Evolutionary conservation across 208 protist species (phyloP).

Genomic region (Spongospora subterranea): DNA sequence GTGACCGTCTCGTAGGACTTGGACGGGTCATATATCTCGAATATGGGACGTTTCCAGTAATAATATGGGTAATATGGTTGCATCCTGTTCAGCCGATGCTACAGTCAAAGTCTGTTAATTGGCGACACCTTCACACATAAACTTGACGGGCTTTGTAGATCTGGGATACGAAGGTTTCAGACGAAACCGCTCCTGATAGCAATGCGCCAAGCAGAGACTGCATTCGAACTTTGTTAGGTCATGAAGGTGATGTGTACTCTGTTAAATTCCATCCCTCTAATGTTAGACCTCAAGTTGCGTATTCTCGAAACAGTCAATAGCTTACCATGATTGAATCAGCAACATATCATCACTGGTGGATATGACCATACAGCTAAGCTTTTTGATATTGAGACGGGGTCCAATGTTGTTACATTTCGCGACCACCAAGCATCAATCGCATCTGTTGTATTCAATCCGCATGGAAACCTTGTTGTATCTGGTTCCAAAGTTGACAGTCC

Average conservation of each 20-base stretch:
- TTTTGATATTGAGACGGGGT: constrained; percentile 72
- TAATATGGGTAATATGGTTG: neutral
- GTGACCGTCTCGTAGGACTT: neutral
- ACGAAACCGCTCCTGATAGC: neutral
- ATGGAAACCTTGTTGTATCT: constrained; percentile 74
- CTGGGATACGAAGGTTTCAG: neutral
- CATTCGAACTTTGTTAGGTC: constrained; percentile 55
- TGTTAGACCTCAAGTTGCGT: neutral
- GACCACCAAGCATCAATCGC: constrained; percentile 73
- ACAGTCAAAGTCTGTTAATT: constrained; percentile 14
- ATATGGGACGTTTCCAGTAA: constrained; percentile 74
- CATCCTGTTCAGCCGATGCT: constrained; percentile 28
- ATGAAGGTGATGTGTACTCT: constrained; percentile 76
- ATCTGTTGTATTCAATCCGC: constrained; percentile 74
- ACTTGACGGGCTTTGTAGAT: constrained; percentile 5
- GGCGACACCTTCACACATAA: neutral
- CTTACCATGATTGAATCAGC: neutral
- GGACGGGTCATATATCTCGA: constrained; percentile 69
- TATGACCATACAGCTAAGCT: constrained; percentile 75
- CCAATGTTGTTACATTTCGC: constrained; percentile 68
- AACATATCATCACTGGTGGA: constrained; percentile 69
- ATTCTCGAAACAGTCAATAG: neutral
- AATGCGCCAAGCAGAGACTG: neutral
- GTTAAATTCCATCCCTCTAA: constrained; percentile 71
- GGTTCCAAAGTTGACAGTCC: neutral